These are phyloP conservation scores for Penicillium corylophilum DNA, from an alignment of 2,329 filamentous ascomycete genomes.

Conservation along the genomic window DNA sequence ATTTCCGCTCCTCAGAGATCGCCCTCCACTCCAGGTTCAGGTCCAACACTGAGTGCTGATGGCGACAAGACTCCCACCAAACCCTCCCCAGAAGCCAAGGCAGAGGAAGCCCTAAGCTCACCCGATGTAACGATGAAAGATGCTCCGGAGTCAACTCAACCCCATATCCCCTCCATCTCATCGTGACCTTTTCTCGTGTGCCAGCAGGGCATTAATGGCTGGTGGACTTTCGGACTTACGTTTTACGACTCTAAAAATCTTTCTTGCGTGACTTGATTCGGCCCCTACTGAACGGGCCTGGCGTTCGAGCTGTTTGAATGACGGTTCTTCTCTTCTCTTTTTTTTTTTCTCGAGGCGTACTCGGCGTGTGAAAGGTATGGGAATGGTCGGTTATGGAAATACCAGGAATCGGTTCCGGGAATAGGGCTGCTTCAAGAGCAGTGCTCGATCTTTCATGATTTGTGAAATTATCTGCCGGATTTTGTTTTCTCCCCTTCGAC, in stretches of 20 bases:
- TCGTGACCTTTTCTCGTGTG: slow-evolving; percentile 16
- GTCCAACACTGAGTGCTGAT: slow-evolving; percentile 14
- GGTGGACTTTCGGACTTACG: slow-evolving; percentile 19
- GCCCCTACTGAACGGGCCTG: slow-evolving; percentile 11
- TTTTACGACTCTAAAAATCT: slow-evolving; percentile 23
- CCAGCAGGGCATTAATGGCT: no score
- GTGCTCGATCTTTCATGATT: slow-evolving; percentile 15
- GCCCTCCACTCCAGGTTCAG: slow-evolving; percentile 14
- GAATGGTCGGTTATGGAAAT: slow-evolving; percentile 17
- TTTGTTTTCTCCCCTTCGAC: slow-evolving; percentile 17
- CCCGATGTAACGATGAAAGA: slow-evolving; percentile 36
- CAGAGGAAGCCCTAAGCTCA: slow-evolving; percentile 18
- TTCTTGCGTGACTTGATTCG: slow-evolving; percentile 22
- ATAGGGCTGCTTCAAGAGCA: slow-evolving; percentile 1
- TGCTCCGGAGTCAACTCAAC: slow-evolving; percentile 26
- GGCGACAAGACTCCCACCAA: slow-evolving; percentile 11
- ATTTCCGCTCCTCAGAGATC: slow-evolving; percentile 25
- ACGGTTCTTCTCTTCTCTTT: slow-evolving; percentile 12
- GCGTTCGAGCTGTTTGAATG: slow-evolving; percentile 20
- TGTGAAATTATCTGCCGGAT: slow-evolving; percentile 17
- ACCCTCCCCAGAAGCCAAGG: slow-evolving; percentile 19
- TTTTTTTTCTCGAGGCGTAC: slow-evolving; percentile 15
- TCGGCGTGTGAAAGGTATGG: slow-evolving; percentile 14
- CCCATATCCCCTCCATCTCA: slow-evolving; percentile 30
- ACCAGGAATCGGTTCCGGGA: slow-evolving; percentile 17